Evolutionary conservation across 2,329 filamentous ascomycete genomes (phyloP), one percentile per base, ranked within the genome.

Genomic region (Aquanectria penicillioides): DNA sequence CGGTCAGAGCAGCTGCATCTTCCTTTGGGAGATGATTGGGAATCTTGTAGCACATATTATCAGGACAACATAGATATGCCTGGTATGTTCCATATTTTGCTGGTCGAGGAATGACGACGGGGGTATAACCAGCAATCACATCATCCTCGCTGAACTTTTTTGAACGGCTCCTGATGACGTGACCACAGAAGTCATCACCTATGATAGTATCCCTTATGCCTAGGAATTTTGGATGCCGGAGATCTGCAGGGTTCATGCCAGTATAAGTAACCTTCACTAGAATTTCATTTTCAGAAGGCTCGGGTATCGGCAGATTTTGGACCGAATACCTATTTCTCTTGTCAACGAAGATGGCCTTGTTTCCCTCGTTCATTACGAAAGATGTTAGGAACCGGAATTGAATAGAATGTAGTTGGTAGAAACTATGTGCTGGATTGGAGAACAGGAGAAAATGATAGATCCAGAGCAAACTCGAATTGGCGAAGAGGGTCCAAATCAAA

Each of bases 141-240:
- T 56, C 52, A 2, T 29, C 26, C 3, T 11, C 5, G 12, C 49
- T 31, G 13, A 48, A 56, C 12, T 36, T 8, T 5, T 43, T 36
- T 6, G 52, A 22, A 10, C n/a, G 34, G 4, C n/a, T 18, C 26
- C 33, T 23, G 6, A 56, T 13, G 12, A 56, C 28, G 4, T 34
- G 18, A 12, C 52, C 52, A 8, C 43, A 49, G 26, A 56, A 56
- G 43, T 56, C 52, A 13, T 50, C 29, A 15, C 52, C 52, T 4
- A 56, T 5, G 11, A 40, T 33, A 5, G 43, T 40, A 15, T 33
- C 23, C 17, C 15, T 13, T 12, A 40, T 29, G 22, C 44, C 44
- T 3, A 50, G 44, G 13, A 12, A 15, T 6, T 28, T 50, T 17
- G 34, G 13, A 15, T 49, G 44, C 12, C 33, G 28, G 18, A 49